Evolutionary conservation across 805 yeast species (phyloP), one percentile per base, ranked within the genome.

Genomic region (Zygosaccharomyces lentus): DNA sequence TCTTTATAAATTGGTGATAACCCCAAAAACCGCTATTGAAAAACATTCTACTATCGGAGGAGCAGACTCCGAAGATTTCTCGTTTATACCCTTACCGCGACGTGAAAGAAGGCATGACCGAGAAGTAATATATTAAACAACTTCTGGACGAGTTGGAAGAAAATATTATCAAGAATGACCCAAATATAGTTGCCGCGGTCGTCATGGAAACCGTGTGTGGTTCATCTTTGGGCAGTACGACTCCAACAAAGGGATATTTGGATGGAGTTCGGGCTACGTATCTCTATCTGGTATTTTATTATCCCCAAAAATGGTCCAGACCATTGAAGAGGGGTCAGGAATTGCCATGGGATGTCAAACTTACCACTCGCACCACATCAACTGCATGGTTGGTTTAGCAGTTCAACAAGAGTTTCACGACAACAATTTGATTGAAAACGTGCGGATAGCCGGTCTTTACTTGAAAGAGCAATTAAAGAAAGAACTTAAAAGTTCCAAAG

Each of bases 131-230:
- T 58, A 56, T 61, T 30, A 53, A 63, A 40, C 52, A 69, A 34
- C 63, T 75, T 27, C 52, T 70, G 26, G 59, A 68, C 37, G 72
- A 69, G 53, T 57, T 74, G 23, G 79, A 75, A 53, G 64, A 69
- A 35, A 62, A 64, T 37, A 67, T 75, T 49, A 44, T 68, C 23
- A 70, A 64, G 32, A 58, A 66, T 43, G 78, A 70, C 32, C 74
- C 79, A 19, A 65, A 66, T 19, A 73, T 70, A 24, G 66, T 75
- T 43, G 68, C 68, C 32, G 73, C 71, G 29, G 68, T 73, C 43
- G 59, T 71, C 39, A 68, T 70, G 43, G 79, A 75, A 61, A 70
- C 78, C 34, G 64, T 75, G 38, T 68, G 72, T 43, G 78, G 78
- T 23, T 71, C 75, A 15, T 68, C 78, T 13, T 56, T 68, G 45